These are phyloP conservation scores for Podaxis pistillaris DNA, from an alignment of 768 basidiomycete genomes.

Conservation along the genomic window DNA sequence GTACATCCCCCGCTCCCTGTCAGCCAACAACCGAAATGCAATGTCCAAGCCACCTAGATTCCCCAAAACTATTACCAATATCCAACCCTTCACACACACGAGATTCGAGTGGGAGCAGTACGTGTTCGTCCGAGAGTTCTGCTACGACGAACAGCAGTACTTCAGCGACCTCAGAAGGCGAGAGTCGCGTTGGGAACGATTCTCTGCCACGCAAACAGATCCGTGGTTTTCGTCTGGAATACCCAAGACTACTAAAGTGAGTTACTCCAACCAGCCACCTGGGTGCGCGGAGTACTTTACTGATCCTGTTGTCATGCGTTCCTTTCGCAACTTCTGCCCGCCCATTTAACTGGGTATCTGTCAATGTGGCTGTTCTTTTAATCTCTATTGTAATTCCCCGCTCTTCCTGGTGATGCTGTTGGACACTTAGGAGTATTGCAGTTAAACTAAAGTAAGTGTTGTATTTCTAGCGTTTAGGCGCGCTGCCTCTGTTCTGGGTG, in stretches of 20 bases:
- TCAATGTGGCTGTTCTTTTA: background rate
- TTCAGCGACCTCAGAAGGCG: background rate
- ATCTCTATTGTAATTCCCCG: background rate
- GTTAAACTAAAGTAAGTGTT: constrained; percentile 9
- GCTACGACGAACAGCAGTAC: background rate
- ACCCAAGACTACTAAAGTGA: constrained; percentile 1
- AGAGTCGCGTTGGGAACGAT: background rate
- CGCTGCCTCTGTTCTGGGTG: background rate
- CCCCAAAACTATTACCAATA: background rate
- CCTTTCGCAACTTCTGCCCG: background rate
- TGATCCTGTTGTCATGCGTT: background rate
- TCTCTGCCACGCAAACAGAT: background rate
- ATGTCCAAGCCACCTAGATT: background rate
- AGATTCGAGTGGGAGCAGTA: background rate
- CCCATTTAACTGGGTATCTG: background rate
- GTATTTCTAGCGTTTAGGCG: background rate
- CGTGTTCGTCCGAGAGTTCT: background rate
- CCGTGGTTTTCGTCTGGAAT: background rate
- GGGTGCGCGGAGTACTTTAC: background rate
- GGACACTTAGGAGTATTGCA: constrained; percentile 7
- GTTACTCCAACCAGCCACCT: background rate
- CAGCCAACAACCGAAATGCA: background rate
- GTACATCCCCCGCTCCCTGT: background rate
- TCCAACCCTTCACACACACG: background rate
- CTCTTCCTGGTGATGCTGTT: background rate